These are phyloP conservation scores for Pseudogymnoascus pannorum DNA, from an alignment of 2,329 filamentous ascomycete genomes.

Conservation along the genomic window DNA sequence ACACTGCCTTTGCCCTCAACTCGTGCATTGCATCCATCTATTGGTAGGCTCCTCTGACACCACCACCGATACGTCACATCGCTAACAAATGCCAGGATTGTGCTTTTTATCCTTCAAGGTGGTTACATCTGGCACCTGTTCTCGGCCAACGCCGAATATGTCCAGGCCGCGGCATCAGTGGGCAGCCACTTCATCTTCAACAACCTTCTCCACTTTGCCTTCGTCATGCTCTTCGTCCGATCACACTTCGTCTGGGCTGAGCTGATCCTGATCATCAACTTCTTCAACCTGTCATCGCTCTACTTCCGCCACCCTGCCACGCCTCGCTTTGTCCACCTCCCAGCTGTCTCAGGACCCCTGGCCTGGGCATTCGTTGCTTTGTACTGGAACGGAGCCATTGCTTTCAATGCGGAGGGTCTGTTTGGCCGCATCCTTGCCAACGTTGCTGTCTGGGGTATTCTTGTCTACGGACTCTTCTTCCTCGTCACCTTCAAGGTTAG, in stretches of 20 bases:
- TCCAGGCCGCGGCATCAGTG: constrained; percentile 66
- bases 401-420: constrained; percentile 60
- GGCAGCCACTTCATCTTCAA: constrained; percentile 79
- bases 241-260: constrained; percentile 69
- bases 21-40: constrained; percentile 59
- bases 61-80: neutral
- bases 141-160: constrained; percentile 52
- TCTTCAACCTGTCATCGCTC: constrained; percentile 68
- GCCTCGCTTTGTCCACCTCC: constrained; percentile 67
- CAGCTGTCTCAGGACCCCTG: constrained; percentile 68
- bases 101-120: constrained; percentile 67
- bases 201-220: constrained; percentile 76
- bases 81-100: constrained; percentile 43
- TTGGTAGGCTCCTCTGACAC: constrained; percentile 47
- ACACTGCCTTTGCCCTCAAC: constrained; percentile 71
- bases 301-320: constrained; percentile 75
- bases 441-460: constrained; percentile 77
- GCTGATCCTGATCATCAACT: constrained; percentile 70
- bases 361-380: constrained; percentile 82
- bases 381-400: constrained; percentile 83
- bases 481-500: constrained; percentile 62
- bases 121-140: constrained; percentile 73
- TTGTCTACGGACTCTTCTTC: constrained; percentile 71
- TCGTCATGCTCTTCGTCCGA: constrained; percentile 76
- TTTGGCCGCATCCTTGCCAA: constrained; percentile 77